These are phyloP conservation scores for Torulaspora globosa DNA, from an alignment of 1,139 yeast species.

Conservation along the genomic window DNA sequence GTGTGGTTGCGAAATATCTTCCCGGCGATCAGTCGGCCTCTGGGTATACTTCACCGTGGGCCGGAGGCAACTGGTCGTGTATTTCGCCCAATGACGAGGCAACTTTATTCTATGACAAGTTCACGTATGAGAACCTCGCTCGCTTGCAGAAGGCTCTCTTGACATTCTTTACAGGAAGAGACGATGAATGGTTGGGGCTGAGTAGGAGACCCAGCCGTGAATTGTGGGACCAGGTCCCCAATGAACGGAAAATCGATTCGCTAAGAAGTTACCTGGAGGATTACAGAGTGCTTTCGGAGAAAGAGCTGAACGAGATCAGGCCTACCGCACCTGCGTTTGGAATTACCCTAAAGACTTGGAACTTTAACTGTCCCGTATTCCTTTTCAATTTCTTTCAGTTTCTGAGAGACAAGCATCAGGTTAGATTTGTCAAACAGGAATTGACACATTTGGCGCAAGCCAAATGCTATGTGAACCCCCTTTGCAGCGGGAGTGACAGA, in stretches of 20 bases:
- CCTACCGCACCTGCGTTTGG: constrained; percentile 53
- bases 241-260: constrained; percentile 43
- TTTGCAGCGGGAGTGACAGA: constrained; percentile 33
- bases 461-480: constrained; percentile 31
- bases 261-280: constrained; percentile 46
- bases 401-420: constrained; percentile 44
- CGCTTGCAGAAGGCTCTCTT: constrained; percentile 39
- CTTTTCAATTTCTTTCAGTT: constrained; percentile 44
- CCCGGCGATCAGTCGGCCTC: constrained; percentile 69
- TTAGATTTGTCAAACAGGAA: constrained; percentile 44
- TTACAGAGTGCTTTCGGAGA: constrained; percentile 37
- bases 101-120: constrained; percentile 50
- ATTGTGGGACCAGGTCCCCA: constrained; percentile 49
- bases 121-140: constrained; percentile 49
- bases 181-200: constrained; percentile 45
- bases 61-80: constrained; percentile 65
- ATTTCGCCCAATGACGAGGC: constrained; percentile 56
- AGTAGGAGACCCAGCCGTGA: constrained; percentile 53
- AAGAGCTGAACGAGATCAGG: constrained; percentile 30
- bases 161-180: constrained; percentile 11
- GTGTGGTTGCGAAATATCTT: constrained; percentile 56
- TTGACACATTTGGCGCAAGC: constrained; percentile 56
- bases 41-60: constrained; percentile 75
- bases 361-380: constrained; percentile 63
- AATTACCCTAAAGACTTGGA: constrained; percentile 54